Base-by-base conservation (phyloP, 2,329 filamentous ascomycete genomes). In the Malbranchea cinnamomea region DNA sequence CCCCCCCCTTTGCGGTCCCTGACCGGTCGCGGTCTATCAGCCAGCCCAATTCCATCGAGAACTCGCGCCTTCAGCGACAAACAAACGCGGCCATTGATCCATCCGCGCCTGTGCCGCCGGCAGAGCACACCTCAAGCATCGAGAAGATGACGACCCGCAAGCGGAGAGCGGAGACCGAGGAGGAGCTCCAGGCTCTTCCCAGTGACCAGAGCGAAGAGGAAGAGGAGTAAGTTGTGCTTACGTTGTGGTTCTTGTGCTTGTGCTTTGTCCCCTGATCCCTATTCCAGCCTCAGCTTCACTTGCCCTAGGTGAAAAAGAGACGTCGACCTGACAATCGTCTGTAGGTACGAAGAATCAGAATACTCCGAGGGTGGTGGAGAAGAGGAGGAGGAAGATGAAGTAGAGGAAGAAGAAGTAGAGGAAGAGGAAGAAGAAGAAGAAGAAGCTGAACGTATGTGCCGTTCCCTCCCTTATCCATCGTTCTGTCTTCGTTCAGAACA, bases 181-280 rank as follows among this genome's bases (percentile, higher is more conserved):
- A 59, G 32, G 56, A 62, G 39, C 52, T 67, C 4, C 54, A 59
- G 34, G 54, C 56, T 19, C 54, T 64, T 22, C 60, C 61, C 31
- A 63, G 62, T 7, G 59, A 62, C 25, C 61, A 63, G 26, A 59
- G 61, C 18, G 59, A 61, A 36, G 62, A 62, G 34, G 60, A 64
- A 51, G 60, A 63, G 43, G 60, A 64, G 32, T 38, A 28, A 23
- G 32, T 33, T 17, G 4, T 19, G 3, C 13, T 33, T 18, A 33
- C 21, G 26, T 18, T 32, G 14, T 24, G 13, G 15, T 26, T 30
- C 19, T 31, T 10, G 10, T 11, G 5, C 17, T 15, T 8, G 12
- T 9, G 14, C 5, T 11, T 23, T 36, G 17, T 12, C 16, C 7
- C 6, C n/a, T 33, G 11, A 8, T 10, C 20, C 13, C 12, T 12